phyloP scores from a whole-genome alignment of 169 alveolate species.

The Theileria equi region DNA sequence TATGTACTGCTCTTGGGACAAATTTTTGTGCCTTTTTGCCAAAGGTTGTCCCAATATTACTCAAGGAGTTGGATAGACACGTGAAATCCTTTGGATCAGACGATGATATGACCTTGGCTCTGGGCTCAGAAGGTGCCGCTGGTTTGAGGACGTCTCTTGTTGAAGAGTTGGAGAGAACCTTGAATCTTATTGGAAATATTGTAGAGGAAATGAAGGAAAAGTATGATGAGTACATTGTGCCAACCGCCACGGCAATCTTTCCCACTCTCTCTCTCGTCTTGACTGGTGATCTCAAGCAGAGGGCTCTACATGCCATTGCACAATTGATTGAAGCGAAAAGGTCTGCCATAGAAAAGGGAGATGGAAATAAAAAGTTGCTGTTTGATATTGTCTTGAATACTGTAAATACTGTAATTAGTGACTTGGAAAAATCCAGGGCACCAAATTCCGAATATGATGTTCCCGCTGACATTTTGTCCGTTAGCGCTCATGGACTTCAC shows the following conservation, averaged over 20 bases:
- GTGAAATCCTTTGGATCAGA: constrained; percentile 33
- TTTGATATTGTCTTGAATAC: constrained; percentile 65
- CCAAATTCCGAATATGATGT: constrained; percentile 50
- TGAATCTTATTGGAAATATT: constrained; percentile 61
- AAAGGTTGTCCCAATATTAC: constrained; percentile 78
- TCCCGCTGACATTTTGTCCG: constrained; percentile 68
- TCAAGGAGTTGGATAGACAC: constrained; percentile 28
- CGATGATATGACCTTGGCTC: constrained; percentile 71
- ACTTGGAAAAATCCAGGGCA: constrained; percentile 59
- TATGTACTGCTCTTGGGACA: constrained; percentile 82
- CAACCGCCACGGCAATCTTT: constrained; percentile 73
- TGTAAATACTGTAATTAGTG: constrained; percentile 34
- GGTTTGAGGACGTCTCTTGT: constrained; percentile 72
- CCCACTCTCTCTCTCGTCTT: constrained; percentile 73
- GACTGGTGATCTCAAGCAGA: constrained; percentile 77
- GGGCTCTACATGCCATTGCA: constrained; percentile 78
- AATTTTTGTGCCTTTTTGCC: constrained; percentile 85
- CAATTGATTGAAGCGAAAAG: constrained; percentile 78
- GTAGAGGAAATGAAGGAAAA: constrained; percentile 72
- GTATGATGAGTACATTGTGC: constrained; percentile 69
- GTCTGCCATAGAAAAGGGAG: constrained; percentile 64
- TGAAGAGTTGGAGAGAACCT: constrained; percentile 72
- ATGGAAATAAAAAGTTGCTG: constrained; percentile 62
- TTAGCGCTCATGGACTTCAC: constrained; percentile 69
- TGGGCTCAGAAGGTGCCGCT: constrained; percentile 72